A percentile compares a stretch with the other conserved stretches of the same genome.
These are phyloP conservation scores for Gossypium schwendimanii DNA, from an alignment of 441 rosid genomes.

Conservation along the genomic window DNA sequence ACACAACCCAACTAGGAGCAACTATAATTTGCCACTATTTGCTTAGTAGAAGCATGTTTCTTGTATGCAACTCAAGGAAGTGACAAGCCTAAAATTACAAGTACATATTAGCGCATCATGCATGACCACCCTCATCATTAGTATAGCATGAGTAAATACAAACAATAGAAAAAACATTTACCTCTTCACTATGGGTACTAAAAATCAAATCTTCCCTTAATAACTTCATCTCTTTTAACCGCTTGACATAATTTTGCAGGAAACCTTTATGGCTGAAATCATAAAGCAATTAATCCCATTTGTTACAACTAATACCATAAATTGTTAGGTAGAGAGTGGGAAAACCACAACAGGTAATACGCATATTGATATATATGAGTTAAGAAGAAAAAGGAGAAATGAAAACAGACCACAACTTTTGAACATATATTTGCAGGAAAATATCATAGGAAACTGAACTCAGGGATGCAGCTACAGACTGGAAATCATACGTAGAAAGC, in stretches of 20 bases:
- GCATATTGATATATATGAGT: neutral
- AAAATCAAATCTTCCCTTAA: constrained; percentile 80
- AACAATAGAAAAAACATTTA: constrained; percentile 19
- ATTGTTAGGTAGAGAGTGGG: neutral
- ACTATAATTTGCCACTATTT: neutral
- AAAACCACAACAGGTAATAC: constrained; percentile 1
- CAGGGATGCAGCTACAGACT: neutral
- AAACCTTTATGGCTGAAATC: constrained; percentile 75
- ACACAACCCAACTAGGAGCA: neutral
- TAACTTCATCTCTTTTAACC: constrained; percentile 63
- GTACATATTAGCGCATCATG: neutral
- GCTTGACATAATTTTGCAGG: constrained; percentile 58
- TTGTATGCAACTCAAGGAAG: neutral
- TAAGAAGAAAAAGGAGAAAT: neutral
- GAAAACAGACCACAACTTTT: neutral
- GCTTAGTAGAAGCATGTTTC: neutral
- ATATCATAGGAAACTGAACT: neutral
- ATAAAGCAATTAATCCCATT: constrained; percentile 16
- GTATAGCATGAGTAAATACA: neutral
- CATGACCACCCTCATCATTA: neutral
- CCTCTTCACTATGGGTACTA: constrained; percentile 86
- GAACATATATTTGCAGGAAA: neutral
- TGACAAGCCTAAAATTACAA: neutral
- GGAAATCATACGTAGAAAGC: neutral
- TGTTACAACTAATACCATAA: neutral